These are phyloP conservation scores for Suhomyces kilbournensis DNA, from an alignment of 805 yeast genomes.

Conservation along the genomic window DNA sequence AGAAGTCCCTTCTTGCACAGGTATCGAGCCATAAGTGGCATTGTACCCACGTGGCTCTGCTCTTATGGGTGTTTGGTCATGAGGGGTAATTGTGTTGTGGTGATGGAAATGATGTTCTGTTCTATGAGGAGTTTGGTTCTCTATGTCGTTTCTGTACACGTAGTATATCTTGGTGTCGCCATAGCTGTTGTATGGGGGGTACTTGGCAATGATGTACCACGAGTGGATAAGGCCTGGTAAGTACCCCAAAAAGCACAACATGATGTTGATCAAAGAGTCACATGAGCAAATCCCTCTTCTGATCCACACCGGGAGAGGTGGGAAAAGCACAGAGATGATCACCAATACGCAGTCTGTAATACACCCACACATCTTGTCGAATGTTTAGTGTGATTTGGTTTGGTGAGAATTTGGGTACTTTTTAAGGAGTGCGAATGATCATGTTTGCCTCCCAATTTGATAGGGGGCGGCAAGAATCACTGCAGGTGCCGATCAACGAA, in stretches of 20 bases:
- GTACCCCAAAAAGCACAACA: constrained; percentile 47
- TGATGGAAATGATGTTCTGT: constrained; percentile 24
- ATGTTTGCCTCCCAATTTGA: background rate
- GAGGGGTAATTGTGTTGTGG: constrained; percentile 13
- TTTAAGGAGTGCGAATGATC: constrained; percentile 1
- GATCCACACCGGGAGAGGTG: constrained; percentile 71
- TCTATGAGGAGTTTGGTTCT: constrained; percentile 21
- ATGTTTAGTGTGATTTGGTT: background rate
- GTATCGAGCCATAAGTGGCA: constrained; percentile 24
- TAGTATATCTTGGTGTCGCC: constrained; percentile 31
- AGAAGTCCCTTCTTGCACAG: constrained; percentile 20
- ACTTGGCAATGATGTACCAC: constrained; percentile 47
- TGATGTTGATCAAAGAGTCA: constrained; percentile 45
- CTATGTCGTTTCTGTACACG: constrained; percentile 35
- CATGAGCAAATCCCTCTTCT: constrained; percentile 59
- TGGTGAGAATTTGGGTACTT: background rate
- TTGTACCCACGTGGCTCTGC: constrained; percentile 9
- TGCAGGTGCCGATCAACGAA: background rate
- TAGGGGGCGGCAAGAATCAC: background rate
- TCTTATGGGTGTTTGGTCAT: constrained; percentile 7
- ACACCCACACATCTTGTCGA: constrained; percentile 24
- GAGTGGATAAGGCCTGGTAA: constrained; percentile 52
- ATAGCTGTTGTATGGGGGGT: constrained; percentile 35
- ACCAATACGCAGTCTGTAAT: constrained; percentile 56
- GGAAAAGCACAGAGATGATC: constrained; percentile 59